Evolutionary conservation across 1,284 basidiomycete genomes (phyloP).

Genomic region (Sporisorium iseilematis-ciliati): DNA sequence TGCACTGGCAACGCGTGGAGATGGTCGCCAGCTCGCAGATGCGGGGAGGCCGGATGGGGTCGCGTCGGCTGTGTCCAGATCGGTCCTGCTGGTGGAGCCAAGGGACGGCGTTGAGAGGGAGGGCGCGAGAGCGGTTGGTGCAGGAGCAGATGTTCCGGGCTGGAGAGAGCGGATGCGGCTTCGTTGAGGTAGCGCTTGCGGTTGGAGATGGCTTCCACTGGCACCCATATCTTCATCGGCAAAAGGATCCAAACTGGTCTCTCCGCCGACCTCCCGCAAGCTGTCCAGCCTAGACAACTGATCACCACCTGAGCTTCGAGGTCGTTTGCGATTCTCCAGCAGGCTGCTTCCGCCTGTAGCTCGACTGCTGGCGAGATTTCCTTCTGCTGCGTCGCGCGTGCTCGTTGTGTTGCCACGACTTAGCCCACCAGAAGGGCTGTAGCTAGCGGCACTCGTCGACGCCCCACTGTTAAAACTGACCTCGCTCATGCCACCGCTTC

Average conservation of each 20-base stretch:
- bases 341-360: slow-evolving; percentile 42
- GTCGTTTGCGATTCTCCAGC: slow-evolving; percentile 23
- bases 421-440: slow-evolving; percentile 44
- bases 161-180: slow-evolving; percentile 36
- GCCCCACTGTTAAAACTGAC: slow-evolving; percentile 32
- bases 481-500: slow-evolving; percentile 33
- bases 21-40: slow-evolving; percentile 45
- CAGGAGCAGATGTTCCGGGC: slow-evolving; percentile 26
- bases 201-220: slow-evolving; percentile 3
- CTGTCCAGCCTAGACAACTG: slow-evolving; percentile 31
- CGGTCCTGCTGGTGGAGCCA: slow-evolving; percentile 3
- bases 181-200: slow-evolving; percentile 25
- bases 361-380: slow-evolving; percentile 34
- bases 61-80: background rate
- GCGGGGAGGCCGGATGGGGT: slow-evolving; percentile 18
- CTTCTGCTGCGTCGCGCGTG: slow-evolving; percentile 34
- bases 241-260: slow-evolving; percentile 25
- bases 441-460: slow-evolving; percentile 57
- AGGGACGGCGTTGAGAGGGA: slow-evolving; percentile 37
- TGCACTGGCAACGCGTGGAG: slow-evolving; percentile 40
- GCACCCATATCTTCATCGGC: background rate
- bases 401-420: slow-evolving; percentile 47
- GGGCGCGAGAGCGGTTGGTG: slow-evolving; percentile 24
- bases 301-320: slow-evolving; percentile 29
- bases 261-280: slow-evolving; percentile 28